These are phyloP conservation scores for Salicornia ramosissima DNA, from an alignment of 148 eudicot genomes.

Conservation along the genomic window DNA sequence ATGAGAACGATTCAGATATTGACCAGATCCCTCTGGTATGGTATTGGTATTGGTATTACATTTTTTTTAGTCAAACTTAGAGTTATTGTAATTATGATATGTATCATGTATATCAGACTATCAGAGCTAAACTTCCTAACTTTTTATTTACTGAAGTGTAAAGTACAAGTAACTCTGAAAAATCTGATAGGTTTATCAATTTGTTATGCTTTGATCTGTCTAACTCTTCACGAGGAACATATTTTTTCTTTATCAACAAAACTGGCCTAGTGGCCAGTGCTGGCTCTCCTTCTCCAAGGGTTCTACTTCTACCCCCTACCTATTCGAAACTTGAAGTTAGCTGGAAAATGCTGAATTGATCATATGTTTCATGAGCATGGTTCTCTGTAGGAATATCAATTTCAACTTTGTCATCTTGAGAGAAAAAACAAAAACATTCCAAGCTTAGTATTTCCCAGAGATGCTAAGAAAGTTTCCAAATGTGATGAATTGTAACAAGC, in stretches of 20 bases:
- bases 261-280: neutral
- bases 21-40: constrained; percentile 67
- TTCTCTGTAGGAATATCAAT: neutral
- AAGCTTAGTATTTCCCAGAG: too few relatives aligned
- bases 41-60: neutral
- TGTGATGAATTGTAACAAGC: neutral
- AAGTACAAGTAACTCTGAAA: neutral
- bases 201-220: neutral
- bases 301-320: too few relatives aligned
- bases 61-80: neutral
- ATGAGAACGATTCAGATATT: constrained; percentile 63
- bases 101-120: too few relatives aligned
- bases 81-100: neutral
- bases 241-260: neutral
- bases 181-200: neutral
- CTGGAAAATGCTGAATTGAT: neutral
- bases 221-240: neutral
- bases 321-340: too few relatives aligned
- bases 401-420: neutral
- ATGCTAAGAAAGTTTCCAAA: too few relatives aligned
- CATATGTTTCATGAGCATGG: neutral
- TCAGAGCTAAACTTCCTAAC: neutral
- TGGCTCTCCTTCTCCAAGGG: too few relatives aligned
- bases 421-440: too few relatives aligned
- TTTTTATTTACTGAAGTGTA: neutral